phyloP scores from a whole-genome alignment of 495 filamentous ascomycete genomes.

The Neurospora terricola region DNA sequence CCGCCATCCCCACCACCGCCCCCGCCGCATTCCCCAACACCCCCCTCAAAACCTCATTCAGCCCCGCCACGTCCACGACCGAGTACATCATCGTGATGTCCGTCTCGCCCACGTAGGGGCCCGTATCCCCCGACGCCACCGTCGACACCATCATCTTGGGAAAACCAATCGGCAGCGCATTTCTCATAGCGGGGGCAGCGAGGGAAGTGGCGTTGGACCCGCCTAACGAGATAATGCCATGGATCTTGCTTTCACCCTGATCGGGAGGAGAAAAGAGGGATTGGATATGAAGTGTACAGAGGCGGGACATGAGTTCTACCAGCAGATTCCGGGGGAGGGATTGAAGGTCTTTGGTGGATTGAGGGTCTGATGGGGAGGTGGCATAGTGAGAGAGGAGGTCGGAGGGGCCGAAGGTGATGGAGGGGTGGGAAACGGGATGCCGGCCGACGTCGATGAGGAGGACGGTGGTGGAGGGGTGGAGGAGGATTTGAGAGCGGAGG shows the following conservation, averaged over 20 bases:
- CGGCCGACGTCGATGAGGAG: conserved; percentile 50
- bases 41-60: conserved; percentile 44
- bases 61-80: conserved; percentile 59
- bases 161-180: conserved; percentile 48
- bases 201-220: conserved; percentile 51
- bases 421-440: conserved; percentile 24
- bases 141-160: conserved; percentile 64
- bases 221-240: conserved; percentile 46
- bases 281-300: conserved; percentile 25
- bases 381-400: conserved; percentile 13
- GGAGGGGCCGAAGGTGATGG: conserved; percentile 37
- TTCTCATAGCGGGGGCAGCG: conserved; percentile 46
- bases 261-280: conserved; percentile 21
- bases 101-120: conserved; percentile 48
- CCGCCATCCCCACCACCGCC: conserved; percentile 46
- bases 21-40: conserved; percentile 53
- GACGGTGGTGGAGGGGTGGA: conserved; percentile 16
- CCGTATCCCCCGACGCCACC: conserved; percentile 51
- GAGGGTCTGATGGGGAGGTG: conserved; percentile 10
- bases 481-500: conserved; percentile 37
- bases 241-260: conserved; percentile 21
- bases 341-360: neutral
- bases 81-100: conserved; percentile 63
- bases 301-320: conserved; percentile 38
- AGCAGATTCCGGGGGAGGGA: conserved; percentile 15